Evolutionary conservation across 257 asterid species (phyloP).

Genomic region (Nicotiana attenuata): DNA sequence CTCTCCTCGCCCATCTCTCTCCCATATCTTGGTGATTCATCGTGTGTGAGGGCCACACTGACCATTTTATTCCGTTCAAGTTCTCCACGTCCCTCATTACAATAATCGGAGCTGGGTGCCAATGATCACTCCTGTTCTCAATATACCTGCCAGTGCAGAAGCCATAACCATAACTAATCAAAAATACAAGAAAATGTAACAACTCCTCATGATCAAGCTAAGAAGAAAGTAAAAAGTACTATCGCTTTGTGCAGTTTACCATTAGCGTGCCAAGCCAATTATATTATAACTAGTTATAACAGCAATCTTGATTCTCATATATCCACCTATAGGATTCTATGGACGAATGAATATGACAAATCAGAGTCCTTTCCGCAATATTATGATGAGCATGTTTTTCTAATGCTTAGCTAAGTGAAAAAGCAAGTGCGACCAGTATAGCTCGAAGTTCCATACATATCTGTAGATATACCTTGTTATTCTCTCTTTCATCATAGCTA

Average conservation of each 20-base stretch:
- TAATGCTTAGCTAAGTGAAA: neutral
- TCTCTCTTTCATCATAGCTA: slow-evolving; percentile 61
- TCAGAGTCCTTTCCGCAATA: neutral
- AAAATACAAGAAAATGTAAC: neutral
- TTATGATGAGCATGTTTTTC: neutral
- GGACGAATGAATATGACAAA: neutral
- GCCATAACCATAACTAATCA: neutral
- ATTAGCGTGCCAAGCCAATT: neutral
- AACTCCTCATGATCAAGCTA: neutral
- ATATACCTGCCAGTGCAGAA: slow-evolving; percentile 43
- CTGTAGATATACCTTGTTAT: slow-evolving; percentile 48
- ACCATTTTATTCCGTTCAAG: slow-evolving; percentile 75
- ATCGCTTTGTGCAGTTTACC: neutral
- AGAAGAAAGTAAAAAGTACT: neutral
- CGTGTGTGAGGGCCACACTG: slow-evolving; percentile 68
- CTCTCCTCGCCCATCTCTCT: slow-evolving; percentile 74
- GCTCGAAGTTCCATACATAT: neutral
- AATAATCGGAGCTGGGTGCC: slow-evolving; percentile 68
- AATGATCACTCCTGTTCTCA: slow-evolving; percentile 59
- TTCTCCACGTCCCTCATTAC: slow-evolving; percentile 82
- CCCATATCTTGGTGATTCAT: slow-evolving; percentile 91
- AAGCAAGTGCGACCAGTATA: neutral
- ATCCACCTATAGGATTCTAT: neutral
- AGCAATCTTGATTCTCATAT: neutral
- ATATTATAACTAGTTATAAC: neutral